A percentile compares a stretch with the other conserved stretches of the same genome.
phyloP scores from a whole-genome alignment of 768 basidiomycete genomes.

The Gyrodon lividus region DNA sequence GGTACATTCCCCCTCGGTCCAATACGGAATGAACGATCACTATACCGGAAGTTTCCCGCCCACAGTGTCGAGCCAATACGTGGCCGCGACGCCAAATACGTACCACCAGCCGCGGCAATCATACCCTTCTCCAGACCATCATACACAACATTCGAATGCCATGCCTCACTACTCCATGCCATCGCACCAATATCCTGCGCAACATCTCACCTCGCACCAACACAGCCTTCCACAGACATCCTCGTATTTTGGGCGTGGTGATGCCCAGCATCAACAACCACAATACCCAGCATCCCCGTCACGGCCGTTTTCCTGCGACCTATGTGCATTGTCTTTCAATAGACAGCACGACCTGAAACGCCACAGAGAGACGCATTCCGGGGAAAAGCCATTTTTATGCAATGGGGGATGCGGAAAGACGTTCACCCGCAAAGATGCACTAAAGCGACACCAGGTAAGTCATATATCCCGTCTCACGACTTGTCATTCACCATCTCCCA shows the following conservation, averaged over 20 bases:
- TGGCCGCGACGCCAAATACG: slow-evolving; percentile 7
- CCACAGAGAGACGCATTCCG: slow-evolving; percentile 81
- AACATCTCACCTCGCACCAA: slow-evolving; percentile 15
- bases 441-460: slow-evolving; percentile 81
- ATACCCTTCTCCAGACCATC: slow-evolving; percentile 25
- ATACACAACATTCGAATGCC: slow-evolving; percentile 35
- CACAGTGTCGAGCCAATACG: slow-evolving; percentile 23
- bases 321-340: slow-evolving; percentile 82
- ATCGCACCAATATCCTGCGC: slow-evolving; percentile 29
- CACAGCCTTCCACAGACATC: slow-evolving; percentile 21
- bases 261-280: slow-evolving; percentile 25
- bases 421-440: slow-evolving; percentile 82
- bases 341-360: slow-evolving; percentile 84
- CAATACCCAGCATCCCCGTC: slow-evolving; percentile 59
- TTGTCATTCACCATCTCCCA: slow-evolving; percentile 27
- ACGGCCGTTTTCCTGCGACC: slow-evolving; percentile 64
- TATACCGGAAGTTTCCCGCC: slow-evolving; percentile 19
- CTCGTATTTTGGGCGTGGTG: slow-evolving; percentile 37
- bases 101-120: slow-evolving; percentile 27
- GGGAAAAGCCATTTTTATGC: slow-evolving; percentile 81
- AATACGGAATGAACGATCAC: slow-evolving; percentile 21
- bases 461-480: slow-evolving; percentile 1
- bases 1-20: slow-evolving; percentile 16
- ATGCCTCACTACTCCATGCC: slow-evolving; percentile 31
- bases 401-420: slow-evolving; percentile 86